Percentiles rank a stretch among this genome's conserved stretches.
Evolutionary conservation across 768 basidiomycete genomes (phyloP).

Genomic region (Rhodocollybia butyracea): DNA sequence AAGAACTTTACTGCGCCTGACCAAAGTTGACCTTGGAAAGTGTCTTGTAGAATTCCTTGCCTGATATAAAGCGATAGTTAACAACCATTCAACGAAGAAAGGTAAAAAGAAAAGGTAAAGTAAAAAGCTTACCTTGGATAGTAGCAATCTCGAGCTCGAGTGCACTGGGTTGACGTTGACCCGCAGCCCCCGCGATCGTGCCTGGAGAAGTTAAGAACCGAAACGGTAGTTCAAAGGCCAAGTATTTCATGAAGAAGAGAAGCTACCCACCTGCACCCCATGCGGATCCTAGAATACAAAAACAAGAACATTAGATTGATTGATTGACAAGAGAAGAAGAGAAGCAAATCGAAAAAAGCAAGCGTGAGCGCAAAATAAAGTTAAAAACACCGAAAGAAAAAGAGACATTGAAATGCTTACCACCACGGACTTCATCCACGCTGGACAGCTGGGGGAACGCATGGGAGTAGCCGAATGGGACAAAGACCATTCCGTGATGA

Average conservation of each 20-base stretch:
- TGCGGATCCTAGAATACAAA: not conserved
- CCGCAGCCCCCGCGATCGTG: slow-evolving; percentile 52
- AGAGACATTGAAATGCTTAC: slow-evolving; percentile 39
- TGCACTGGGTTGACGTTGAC: slow-evolving; percentile 55
- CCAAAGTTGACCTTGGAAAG: not conserved
- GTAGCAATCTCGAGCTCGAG: slow-evolving; percentile 38
- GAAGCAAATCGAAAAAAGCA: too few species aligned
- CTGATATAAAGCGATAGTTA: not conserved
- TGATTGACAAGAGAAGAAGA: not conserved
- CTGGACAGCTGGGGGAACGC: slow-evolving; percentile 40
- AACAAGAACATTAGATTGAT: not conserved
- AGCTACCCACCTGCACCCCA: not conserved
- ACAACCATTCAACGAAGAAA: not conserved
- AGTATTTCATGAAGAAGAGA: not conserved
- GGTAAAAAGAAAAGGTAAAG: not conserved
- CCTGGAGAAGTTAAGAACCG: slow-evolving; percentile 40
- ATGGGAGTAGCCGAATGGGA: slow-evolving; percentile 66
- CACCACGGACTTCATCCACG: slow-evolving; percentile 52
- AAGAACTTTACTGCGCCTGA: not conserved
- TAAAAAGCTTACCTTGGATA: not conserved
- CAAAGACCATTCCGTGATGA: slow-evolving; percentile 74
- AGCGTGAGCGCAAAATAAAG: too few species aligned
- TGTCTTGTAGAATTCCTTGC: not conserved
- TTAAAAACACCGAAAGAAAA: not conserved
- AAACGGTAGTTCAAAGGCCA: not conserved